A percentile compares a stretch with the other conserved stretches of the same genome.
Evolutionary conservation across 2,329 filamentous ascomycete species (phyloP).

Genomic region (Colletotrichum sp.): DNA sequence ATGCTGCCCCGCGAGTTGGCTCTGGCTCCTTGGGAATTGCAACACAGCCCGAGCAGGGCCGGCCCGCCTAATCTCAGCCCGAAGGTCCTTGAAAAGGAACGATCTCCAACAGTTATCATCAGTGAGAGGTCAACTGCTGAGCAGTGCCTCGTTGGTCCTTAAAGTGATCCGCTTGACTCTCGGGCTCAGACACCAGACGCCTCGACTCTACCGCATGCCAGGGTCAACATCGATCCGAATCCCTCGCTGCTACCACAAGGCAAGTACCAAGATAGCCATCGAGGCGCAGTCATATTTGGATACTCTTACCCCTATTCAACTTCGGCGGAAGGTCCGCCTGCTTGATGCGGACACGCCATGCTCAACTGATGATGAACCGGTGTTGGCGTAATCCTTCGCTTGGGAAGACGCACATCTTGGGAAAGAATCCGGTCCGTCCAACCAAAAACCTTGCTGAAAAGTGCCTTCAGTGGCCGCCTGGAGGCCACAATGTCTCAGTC

Average conservation of each 20-base stretch:
- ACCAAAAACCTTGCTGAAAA: not conserved
- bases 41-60: not conserved
- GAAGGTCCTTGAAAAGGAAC: not conserved
- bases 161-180: not conserved
- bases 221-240: not conserved
- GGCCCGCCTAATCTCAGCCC: not conserved
- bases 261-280: not conserved
- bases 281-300: not conserved
- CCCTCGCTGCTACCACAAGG: not conserved
- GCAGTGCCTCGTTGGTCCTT: not conserved
- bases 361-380: not conserved
- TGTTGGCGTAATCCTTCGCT: not conserved
- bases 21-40: not conserved
- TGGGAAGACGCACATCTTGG: not conserved
- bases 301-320: not conserved
- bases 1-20: not conserved
- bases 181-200: not conserved
- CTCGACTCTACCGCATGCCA: not conserved
- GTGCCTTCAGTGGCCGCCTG: not conserved
- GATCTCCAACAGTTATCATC: not conserved
- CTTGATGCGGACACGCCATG: not conserved
- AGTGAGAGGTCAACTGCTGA: not conserved
- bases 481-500: not conserved
- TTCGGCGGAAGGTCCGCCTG: not conserved
- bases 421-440: not conserved